Base-by-base conservation (phyloP, 23 red algal genomes). In the Gracilariopsis chorda region DNA sequence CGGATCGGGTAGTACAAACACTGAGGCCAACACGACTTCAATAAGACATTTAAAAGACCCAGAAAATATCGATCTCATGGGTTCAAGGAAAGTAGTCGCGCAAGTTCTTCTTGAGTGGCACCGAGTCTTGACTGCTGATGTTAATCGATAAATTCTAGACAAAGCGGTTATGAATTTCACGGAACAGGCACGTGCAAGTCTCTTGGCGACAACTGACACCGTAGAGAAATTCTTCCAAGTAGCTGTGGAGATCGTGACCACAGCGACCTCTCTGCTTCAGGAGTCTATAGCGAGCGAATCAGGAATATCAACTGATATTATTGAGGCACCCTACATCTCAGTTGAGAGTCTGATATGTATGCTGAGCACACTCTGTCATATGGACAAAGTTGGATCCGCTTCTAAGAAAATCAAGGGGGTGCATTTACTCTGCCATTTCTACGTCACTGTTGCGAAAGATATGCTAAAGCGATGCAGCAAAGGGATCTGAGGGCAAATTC, bases 401-500 rank as follows among this genome's bases (percentile, higher is more conserved):
- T 25, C 67, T 13, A 53, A 60, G 58, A 74, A 51, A 6, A 39
- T 85, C 19, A 40, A 25, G 8, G 23, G 35, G 20, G 69, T 95
- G 7, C 43, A 73, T 10, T 12, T 79, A 36, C 75, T 95, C 51
- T 36, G 27, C 19, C 44, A 73, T 8, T 88, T 77, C 56, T 48
- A 84, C 12, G 40, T 57, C 17, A 85, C 83, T 21, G 32, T 88
- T 23, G 84, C 68, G 51, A 80, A 51, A 44, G 61, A 73, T 34
- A 30, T 89, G 17, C 25, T 90, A 29, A 52, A 82, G 9, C 45
- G 57, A 24, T 45, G 28, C 5, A 41, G 32, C 17, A 60, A 72
- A 49, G 88, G 52, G 88, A 91, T 49, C 63, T 88, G 4, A 29
- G 94, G 3, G 80, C 87, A 17, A 83, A 92, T 77, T 96, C 88